Base-by-base conservation (phyloP, 1,284 basidiomycete genomes). In the Polyporus tsugae region DNA sequence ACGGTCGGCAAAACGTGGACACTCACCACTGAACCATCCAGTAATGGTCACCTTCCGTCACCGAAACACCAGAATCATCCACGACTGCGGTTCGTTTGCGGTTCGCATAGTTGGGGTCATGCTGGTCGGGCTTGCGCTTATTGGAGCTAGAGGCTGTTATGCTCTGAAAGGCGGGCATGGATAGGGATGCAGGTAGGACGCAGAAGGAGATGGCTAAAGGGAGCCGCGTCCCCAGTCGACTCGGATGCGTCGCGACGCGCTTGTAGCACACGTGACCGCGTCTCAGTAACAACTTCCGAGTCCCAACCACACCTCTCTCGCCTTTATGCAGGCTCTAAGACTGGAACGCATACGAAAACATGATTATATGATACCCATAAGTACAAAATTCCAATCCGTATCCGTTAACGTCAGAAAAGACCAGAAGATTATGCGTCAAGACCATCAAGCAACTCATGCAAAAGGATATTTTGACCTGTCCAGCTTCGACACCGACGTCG, bases 21-120 rank as follows among this genome's bases (percentile, higher is more conserved):
- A 44, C 79, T 66, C 76, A 89, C 91, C 91, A 92, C 80, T 91
- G 89, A 52, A 91, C 86, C 84, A 89, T 88, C 89, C 89, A 92
- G 73, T 86, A 89, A 64, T 82, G 81, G 71, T 84, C 82, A 11
- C 74, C 76, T 29, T 72, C 69, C 62, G 68, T 62, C 6, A 70
- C 64, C 11, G 66, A 69, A 25, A 65, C 36, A 7, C 65, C 53
- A 29, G 42, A 60, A 44, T 70, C 72, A 52, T 65, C 64, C 19
- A 69, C 80, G 0, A 78, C 65, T 1, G 82, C 82, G 29, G 78
- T 75, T 65, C 78, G 77, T 73, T 85, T 85, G 46, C 78, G 79
- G 60, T 72, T 75, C 19, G 72, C 72, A 44, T 68, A 64, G 67
- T 81, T 79, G 0, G 67, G 71, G 55, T 77, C 76, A 55, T 75